phyloP scores from a whole-genome alignment of 202 grass and related monocot genomes.

The Brachypodium distachyon region DNA sequence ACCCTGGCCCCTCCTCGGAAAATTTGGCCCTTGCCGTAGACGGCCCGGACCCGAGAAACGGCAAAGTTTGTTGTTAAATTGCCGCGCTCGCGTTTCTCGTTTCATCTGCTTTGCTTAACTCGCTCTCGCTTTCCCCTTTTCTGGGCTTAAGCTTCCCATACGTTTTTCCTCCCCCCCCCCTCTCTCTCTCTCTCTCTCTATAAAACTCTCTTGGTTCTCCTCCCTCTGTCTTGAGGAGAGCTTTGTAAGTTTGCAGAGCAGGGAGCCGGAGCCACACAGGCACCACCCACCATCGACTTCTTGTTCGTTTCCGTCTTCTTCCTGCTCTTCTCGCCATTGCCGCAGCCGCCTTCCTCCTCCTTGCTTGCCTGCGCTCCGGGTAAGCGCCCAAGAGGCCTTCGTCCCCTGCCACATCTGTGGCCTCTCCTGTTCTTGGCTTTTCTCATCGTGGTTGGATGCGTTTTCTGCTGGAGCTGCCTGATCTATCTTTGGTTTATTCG shows the following conservation, averaged over 20 bases:
- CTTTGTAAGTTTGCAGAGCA: not conserved
- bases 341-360: not conserved
- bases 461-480: not conserved
- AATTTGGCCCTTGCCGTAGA: conserved; percentile 15
- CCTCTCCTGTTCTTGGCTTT: not conserved
- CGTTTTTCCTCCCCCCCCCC: not conserved
- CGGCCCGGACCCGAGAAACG: not conserved
- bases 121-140: not conserved
- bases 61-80: not conserved
- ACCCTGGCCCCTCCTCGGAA: not conserved
- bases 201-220: conserved; percentile 7
- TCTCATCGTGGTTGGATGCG: not conserved
- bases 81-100: not conserved
- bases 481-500: conserved; percentile 1
- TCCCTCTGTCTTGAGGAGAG: not conserved
- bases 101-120: conserved; percentile 6
- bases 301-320: not conserved
- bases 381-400: not conserved
- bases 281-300: not conserved
- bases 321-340: conserved; percentile 3
- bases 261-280: conserved; percentile 13
- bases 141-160: not conserved
- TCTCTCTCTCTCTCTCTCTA: not conserved
- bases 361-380: conserved; percentile 6
- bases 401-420: not conserved